Evolutionary conservation across 352 stramenopile genomes (phyloP), one percentile per base, ranked within the genome.

Genomic region (Phytophthora multivora): DNA sequence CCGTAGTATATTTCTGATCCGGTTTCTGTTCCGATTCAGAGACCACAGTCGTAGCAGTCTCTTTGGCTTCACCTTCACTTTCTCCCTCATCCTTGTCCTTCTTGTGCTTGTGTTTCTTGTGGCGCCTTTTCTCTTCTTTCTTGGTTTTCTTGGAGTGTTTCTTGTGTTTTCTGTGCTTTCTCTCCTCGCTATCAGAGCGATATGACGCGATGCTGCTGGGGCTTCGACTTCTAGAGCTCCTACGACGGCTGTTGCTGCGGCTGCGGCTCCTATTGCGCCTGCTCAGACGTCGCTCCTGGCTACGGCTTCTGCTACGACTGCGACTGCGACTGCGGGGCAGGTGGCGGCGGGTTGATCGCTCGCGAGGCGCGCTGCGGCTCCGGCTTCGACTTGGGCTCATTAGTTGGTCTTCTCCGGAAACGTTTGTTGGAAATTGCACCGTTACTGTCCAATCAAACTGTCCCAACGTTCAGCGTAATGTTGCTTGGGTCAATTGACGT

Each of bases 21-120:
- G 23, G 35, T 41, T 42, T 18, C 7, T 41, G 28, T 18, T 33
- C 28, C 28, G 28, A 33, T 33, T 52, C 18, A 3, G 45, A 13
- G 19, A 38, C 2, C 4, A n/a, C 26, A 38, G 28, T n/a, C 7
- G 9, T 39, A 7, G 11, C 28, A 23, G 10, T n/a, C 2, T 21
- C 35, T 16, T 46, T 41, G 23, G 35, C 9, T 30, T 64, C 60
- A 7, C 31, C 16, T 28, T 64, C 60, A 7, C 31, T 15, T 28
- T 60, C 55, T 25, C 26, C 15, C 26, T 69, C 45, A 35, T 64
- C 40, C 8, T 68, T 55, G 13, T 77, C 13, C 28, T 62, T 59
- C 49, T 60, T 80, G 58, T 73, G 59, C 25, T 63, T 78, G 51
- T 73, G 55, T 28, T 63, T 62, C n/a, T 69, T 63, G 21, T 59